A percentile compares a stretch with the other conserved stretches of the same genome.
These are phyloP conservation scores for Nicotiana obtusifolia DNA, from an alignment of 257 asterid species.

Conservation along the genomic window DNA sequence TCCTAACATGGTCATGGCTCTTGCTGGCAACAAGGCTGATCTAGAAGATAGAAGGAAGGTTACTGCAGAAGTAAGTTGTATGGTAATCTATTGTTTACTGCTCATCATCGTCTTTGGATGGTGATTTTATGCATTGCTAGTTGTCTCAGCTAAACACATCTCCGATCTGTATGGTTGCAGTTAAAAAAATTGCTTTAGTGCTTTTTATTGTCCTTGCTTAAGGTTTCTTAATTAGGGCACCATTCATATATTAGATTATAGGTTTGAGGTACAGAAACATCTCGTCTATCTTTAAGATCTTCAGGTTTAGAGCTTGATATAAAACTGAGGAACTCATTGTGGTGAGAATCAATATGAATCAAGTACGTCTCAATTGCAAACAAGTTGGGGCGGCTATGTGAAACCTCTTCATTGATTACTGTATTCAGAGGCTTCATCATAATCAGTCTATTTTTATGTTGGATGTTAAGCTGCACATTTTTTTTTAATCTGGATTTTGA, in stretches of 20 bases:
- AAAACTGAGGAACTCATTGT: not conserved
- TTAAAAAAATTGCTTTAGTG: not conserved
- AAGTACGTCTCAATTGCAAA: not conserved
- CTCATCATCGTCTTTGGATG: not conserved
- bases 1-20: conserved; percentile 87
- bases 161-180: not conserved
- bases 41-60: conserved; percentile 80
- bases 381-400: not conserved
- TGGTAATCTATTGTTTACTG: not conserved
- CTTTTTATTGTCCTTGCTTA: not conserved
- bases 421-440: not conserved
- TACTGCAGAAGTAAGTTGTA: conserved; percentile 61
- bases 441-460: not conserved
- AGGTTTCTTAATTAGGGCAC: not conserved
- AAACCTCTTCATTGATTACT: not conserved
- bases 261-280: not conserved
- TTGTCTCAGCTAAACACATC: not conserved
- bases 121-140: not conserved
- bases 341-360: not conserved
- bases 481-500: not conserved
- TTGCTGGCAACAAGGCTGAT: conserved; percentile 92
- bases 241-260: not conserved
- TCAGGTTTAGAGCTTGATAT: not conserved
- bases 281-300: not conserved
- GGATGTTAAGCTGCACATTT: not conserved